Evolutionary conservation across 179 eudicot species (phyloP), one percentile per base, ranked within the genome.

Genomic region (Amaranthus tricolor): DNA sequence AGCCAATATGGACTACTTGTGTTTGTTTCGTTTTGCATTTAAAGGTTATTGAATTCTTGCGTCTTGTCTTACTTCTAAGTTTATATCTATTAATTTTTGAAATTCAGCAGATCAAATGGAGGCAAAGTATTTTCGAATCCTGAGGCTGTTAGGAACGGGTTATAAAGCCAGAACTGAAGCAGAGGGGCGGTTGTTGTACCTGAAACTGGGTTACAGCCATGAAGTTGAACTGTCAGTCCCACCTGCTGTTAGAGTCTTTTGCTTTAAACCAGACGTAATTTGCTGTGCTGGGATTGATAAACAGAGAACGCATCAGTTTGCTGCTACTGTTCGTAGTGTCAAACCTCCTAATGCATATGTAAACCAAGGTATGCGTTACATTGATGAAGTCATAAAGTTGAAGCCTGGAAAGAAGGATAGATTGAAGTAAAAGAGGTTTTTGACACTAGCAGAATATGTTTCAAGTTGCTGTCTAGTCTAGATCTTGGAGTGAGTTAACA

Each of bases 91-190:
- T 13, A 21, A 51, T 21, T 6, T 47, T 68, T 14, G 3, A 13
- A 19, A 21, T 52, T 1, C 6, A 51, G 21, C 71, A 51, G 71
- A 68, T 51, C 58, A 24, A n/a, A 76, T 76, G 78, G 78, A 76
- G 10, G 78, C 73, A 50, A 76, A 40, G 51, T 76, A 48, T 76
- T 76, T 76, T 51, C 66, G 68, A 16, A 50, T 76, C 31, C 20
- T 76, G 73, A 76, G 71, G 72, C 67, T 76, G 14, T 64, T 76
- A 68, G 78, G 78, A 76, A 76, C 61, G 2, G 75, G 79, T 53
- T 77, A 62, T 16, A 77, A 77, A 53, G 79, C 79, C 40, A 44
- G 75, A 70, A 70, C 70, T 40, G 75, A 77, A 77, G 69, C 19
- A 13, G 64, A 51, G 6, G 79, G 79, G 53, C 79, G 79, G 7